Evolutionary conservation across 208 protist species (phyloP), one percentile per base, ranked within the genome.

Genomic region (Trypanosomatidae sp.): DNA sequence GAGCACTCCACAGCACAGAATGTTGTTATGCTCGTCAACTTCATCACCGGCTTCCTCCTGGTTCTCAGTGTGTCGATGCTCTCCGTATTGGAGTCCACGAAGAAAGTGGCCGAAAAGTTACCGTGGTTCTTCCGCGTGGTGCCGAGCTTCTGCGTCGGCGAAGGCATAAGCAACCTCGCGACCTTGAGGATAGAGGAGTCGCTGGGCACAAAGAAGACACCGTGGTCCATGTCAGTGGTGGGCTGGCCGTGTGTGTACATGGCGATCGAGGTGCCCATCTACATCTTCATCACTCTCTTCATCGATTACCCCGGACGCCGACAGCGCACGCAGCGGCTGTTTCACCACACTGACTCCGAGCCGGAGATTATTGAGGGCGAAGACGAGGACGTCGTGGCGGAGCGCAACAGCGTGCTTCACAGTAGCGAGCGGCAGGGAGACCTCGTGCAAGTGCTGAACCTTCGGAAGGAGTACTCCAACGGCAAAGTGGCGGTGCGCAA

Each of bases 151-250:
- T 69, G 64, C 72, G 50, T 92, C 13, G 86, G 83, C 10, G 86
- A 92, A 62, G 81, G 86, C 0, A 64, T 92, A 79, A 73, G 87
- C 76, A 88, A 85, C 62, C 77, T 96, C 13, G 74, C 86, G 5
- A 28, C 75, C 30, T 67, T 87, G 49, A 62, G 62, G 59, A 55
- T 77, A 25, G 28, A 78, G 76, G 33, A 85, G 64, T 68, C 69
- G 25, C 70, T 82, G 62, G 80, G 80, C 43, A 76, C 72, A 36
- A 59, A 60, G 44, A 71, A 74, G 50, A 66, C 70, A 25, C 62
- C 43, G n/a, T 88, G 83, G 81, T 67, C 55, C 44, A 71, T 84
- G 72, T 19, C 77, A n/a, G 8, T 43, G 28, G 43, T 73, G 0
- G 83, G 82, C n/a, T 85, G 75, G 66, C 33, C 73, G 12, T 47